Evolutionary conservation across 1,284 basidiomycete genomes (phyloP).

Genomic region (Fomes fomentarius): DNA sequence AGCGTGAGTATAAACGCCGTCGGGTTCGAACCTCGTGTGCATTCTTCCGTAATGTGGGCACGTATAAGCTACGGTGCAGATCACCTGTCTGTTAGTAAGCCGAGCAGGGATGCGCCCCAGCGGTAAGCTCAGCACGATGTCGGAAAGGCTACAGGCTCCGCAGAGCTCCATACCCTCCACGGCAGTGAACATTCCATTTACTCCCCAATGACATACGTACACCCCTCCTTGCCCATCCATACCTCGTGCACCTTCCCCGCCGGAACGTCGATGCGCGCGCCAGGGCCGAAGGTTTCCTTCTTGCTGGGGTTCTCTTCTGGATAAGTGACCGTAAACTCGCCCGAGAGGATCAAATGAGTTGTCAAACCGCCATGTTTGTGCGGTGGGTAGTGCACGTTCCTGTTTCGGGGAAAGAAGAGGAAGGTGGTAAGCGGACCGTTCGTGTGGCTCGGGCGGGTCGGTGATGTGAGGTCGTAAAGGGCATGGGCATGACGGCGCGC

Average conservation of each 20-base stretch:
- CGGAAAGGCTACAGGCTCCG: neutral
- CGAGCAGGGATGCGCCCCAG: too few relatives aligned
- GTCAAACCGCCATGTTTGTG: conserved; percentile 34
- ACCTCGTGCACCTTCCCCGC: conserved; percentile 36
- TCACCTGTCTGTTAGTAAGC: neutral
- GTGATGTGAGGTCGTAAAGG: too few relatives aligned
- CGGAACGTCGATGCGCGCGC: conserved; percentile 36
- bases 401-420: conserved; percentile 6
- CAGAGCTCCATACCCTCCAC: too few relatives aligned
- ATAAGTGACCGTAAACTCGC: conserved; percentile 34
- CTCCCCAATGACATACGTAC: conserved; percentile 39
- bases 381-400: conserved; percentile 34
- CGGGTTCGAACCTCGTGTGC: too few relatives aligned
- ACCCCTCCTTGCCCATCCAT: conserved; percentile 37
- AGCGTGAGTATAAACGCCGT: too few relatives aligned
- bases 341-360: conserved; percentile 36
- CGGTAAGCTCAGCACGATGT: too few relatives aligned
- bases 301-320: conserved; percentile 29
- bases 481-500: too few relatives aligned
- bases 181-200: conserved; percentile 13
- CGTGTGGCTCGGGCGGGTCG: too few relatives aligned
- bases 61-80: neutral
- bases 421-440: neutral
- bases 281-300: conserved; percentile 35
- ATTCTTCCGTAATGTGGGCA: too few relatives aligned